Percentiles rank a stretch among this genome's conserved stretches.
These are phyloP conservation scores for Typha latifolia DNA, from an alignment of 176 grass and related monocot species.

Conservation along the genomic window DNA sequence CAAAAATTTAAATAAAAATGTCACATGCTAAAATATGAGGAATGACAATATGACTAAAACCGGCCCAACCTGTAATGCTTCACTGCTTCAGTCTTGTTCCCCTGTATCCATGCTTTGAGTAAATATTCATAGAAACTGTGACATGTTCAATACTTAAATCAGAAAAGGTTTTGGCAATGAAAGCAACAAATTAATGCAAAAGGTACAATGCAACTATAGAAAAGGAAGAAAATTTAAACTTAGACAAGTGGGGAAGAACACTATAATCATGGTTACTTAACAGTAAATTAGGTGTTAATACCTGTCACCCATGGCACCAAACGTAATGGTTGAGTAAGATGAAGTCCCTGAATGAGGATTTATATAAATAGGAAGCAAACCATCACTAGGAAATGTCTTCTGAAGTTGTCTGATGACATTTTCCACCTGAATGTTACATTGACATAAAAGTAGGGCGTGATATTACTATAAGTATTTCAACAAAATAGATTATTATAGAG, in stretches of 20 bases:
- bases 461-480: not conserved
- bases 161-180: not conserved
- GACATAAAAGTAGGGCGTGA: not conserved
- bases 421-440: slow-evolving; percentile 49
- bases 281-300: slow-evolving; percentile 24
- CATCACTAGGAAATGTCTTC: slow-evolving; percentile 90
- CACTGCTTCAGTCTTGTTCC: slow-evolving; percentile 89
- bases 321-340: slow-evolving; percentile 93
- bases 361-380: slow-evolving; percentile 94
- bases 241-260: not conserved
- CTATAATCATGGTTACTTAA: not conserved
- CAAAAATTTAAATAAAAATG: no score
- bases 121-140: slow-evolving; percentile 99
- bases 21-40: no score
- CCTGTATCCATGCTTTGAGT: slow-evolving; percentile 98
- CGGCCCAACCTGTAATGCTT: slow-evolving; percentile 79
- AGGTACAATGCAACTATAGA: not conserved
- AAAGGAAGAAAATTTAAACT: not conserved
- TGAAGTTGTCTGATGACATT: slow-evolving; percentile 85
- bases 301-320: slow-evolving; percentile 99
- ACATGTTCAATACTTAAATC: not conserved
- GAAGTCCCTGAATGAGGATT: slow-evolving; percentile 91
- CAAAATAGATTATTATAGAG: not conserved
- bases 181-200: not conserved
- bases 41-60: not conserved